These are phyloP conservation scores for Raphanus sativus DNA, from an alignment of 345 rosid genomes.

Conservation along the genomic window DNA sequence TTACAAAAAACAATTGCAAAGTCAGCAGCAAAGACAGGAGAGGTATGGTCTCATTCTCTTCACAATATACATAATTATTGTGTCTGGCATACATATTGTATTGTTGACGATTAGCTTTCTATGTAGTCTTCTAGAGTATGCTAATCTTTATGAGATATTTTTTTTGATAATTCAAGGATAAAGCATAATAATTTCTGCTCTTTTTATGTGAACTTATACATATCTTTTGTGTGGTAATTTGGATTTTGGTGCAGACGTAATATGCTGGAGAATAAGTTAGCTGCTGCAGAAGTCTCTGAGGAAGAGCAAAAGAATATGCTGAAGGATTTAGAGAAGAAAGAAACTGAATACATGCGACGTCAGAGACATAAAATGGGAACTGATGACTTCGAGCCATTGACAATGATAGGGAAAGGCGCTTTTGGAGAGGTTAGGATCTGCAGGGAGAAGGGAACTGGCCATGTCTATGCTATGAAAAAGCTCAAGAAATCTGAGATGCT, in stretches of 20 bases:
- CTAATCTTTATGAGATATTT: not conserved
- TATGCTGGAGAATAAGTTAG: slow-evolving; percentile 90
- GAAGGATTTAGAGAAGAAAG: slow-evolving; percentile 87
- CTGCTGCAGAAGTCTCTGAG: slow-evolving; percentile 93
- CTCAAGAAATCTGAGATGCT: slow-evolving; percentile 97
- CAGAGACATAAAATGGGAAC: slow-evolving; percentile 99
- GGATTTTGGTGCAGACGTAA: slow-evolving; percentile 62
- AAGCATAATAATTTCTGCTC: too few species aligned
- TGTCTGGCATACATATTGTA: not conserved
- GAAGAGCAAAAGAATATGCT: slow-evolving; percentile 91
- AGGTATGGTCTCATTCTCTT: slow-evolving; percentile 55
- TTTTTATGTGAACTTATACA: too few species aligned
- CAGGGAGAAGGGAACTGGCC: slow-evolving; percentile 79
- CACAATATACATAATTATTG: not conserved
- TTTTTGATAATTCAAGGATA: not conserved
- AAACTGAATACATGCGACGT: slow-evolving; percentile 95
- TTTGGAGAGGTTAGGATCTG: slow-evolving; percentile 98
- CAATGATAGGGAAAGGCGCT: slow-evolving; percentile 99
- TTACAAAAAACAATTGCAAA: slow-evolving; percentile 88
- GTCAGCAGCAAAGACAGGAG: slow-evolving; percentile 81
- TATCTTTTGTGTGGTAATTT: not conserved
- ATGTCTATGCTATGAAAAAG: slow-evolving; percentile 96
- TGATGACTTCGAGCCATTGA: slow-evolving; percentile 97
- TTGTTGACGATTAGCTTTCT: not conserved
- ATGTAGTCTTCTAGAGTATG: not conserved